These are phyloP conservation scores for Microcera coccophila DNA, from an alignment of 2,329 filamentous ascomycete species.

Conservation along the genomic window DNA sequence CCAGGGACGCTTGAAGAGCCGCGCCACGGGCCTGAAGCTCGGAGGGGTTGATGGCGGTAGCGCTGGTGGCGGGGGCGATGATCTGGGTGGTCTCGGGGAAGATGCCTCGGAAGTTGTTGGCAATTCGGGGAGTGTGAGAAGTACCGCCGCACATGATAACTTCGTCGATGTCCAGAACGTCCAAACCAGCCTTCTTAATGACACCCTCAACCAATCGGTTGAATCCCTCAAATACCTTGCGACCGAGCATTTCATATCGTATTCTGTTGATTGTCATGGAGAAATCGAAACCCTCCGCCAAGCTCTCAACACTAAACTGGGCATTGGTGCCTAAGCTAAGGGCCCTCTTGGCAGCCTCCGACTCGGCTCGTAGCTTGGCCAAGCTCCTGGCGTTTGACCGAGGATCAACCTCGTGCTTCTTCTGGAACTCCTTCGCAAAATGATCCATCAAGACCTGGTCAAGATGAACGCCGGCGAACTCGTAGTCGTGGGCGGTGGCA, in stretches of 20 bases:
- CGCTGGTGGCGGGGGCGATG: constrained; percentile 74
- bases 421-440: constrained; percentile 98
- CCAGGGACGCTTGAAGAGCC: constrained; percentile 89
- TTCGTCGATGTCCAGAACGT: constrained; percentile 90
- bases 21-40: constrained; percentile 86
- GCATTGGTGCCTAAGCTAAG: constrained; percentile 85
- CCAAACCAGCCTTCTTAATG: constrained; percentile 87
- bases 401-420: constrained; percentile 91
- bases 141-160: constrained; percentile 90
- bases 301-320: constrained; percentile 86
- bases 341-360: constrained; percentile 87
- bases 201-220: constrained; percentile 78
- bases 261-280: constrained; percentile 87
- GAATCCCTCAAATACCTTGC: constrained; percentile 85
- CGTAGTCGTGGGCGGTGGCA: constrained; percentile 92
- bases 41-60: constrained; percentile 84
- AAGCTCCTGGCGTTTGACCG: constrained; percentile 74
- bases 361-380: constrained; percentile 88
- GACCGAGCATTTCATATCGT: constrained; percentile 83
- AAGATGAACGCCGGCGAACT: constrained; percentile 79
- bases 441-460: constrained; percentile 92
- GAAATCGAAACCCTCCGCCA: constrained; percentile 87
- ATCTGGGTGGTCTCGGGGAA: constrained; percentile 79
- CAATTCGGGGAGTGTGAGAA: constrained; percentile 90
- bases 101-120: constrained; percentile 69